Percentiles rank a stretch among this genome's conserved stretches.
Conservation (phyloP, 148 eudicot genomes). For the Vaccinium corymbosum region DNA sequence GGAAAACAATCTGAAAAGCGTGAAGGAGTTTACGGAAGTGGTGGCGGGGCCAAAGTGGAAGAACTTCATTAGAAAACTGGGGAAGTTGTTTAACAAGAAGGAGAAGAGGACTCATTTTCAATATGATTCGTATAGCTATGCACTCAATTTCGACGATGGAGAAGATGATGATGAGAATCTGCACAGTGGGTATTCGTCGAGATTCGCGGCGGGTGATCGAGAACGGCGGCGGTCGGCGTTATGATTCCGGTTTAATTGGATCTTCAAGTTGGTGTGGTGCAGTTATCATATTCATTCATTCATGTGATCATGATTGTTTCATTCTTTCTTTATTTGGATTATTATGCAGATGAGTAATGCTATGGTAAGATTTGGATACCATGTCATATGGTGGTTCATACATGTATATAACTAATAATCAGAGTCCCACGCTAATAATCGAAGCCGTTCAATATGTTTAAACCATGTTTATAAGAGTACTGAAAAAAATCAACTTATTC, state of each 20-base stretch:
- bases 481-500: too few relatives aligned
- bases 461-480: too few relatives aligned
- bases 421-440: too few relatives aligned
- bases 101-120: constrained; percentile 35
- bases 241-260: neutral
- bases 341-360: neutral
- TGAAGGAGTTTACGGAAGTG: constrained; percentile 52
- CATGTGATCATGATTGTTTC: neutral
- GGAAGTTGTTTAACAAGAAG: constrained; percentile 38
- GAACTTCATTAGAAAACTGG: constrained; percentile 57
- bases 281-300: neutral
- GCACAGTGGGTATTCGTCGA: constrained; percentile 47
- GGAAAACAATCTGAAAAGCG: constrained; percentile 29
- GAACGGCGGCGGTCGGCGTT: constrained; percentile 13
- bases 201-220: constrained; percentile 44
- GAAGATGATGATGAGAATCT: constrained; percentile 29
- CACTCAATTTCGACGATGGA: constrained; percentile 66
- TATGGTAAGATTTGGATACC: neutral
- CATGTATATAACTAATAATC: too few relatives aligned
- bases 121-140: constrained; percentile 62
- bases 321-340: neutral
- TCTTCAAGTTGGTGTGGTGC: neutral
- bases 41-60: constrained; percentile 93
- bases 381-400: neutral
- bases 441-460: too few relatives aligned